These are phyloP conservation scores for Taxillus chinensis DNA, from an alignment of 164 flowering plant genomes.

Conservation along the genomic window DNA sequence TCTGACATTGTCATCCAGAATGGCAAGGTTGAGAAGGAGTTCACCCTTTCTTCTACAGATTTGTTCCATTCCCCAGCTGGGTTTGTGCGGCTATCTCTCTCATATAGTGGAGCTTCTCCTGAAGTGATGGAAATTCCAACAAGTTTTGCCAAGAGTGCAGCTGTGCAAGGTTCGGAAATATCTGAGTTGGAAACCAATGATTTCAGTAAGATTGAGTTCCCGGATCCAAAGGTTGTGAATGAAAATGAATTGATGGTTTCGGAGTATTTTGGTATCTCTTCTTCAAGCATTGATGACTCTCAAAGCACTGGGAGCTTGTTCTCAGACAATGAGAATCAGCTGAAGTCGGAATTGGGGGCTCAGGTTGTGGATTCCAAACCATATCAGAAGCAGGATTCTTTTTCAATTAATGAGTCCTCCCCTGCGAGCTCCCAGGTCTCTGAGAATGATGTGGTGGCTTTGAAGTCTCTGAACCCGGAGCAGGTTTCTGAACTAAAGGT, in stretches of 20 bases:
- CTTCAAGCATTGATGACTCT: constrained; percentile 30
- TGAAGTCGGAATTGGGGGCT: constrained; percentile 21
- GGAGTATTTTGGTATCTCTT: constrained; percentile 49
- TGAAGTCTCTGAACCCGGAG: constrained; percentile 32
- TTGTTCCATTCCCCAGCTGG: constrained; percentile 95
- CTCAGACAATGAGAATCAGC: constrained; percentile 34
- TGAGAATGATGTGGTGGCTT: constrained; percentile 22
- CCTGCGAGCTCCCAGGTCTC: constrained; percentile 42
- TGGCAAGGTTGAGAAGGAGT: constrained; percentile 68
- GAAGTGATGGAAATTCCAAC: constrained; percentile 61
- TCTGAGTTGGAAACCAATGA: constrained; percentile 31
- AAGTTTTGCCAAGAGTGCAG: constrained; percentile 11
- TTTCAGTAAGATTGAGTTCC: constrained; percentile 74
- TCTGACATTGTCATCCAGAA: constrained; percentile 50
- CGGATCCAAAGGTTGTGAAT: constrained; percentile 68
- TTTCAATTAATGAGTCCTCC: constrained; percentile 49
- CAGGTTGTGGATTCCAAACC: constrained; percentile 22
- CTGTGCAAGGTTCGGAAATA: constrained; percentile 24
- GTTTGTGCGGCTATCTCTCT: constrained; percentile 61
- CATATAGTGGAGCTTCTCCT: constrained; percentile 54
- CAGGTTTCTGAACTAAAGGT: constrained; percentile 26
- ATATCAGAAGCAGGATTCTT: constrained; percentile 31
- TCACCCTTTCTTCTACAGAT: constrained; percentile 82
- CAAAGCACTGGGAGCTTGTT: constrained; percentile 42
- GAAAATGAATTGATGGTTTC: constrained; percentile 84